Base-by-base conservation (phyloP, 148 eudicot genomes). In the Amaranthus palmeri region DNA sequence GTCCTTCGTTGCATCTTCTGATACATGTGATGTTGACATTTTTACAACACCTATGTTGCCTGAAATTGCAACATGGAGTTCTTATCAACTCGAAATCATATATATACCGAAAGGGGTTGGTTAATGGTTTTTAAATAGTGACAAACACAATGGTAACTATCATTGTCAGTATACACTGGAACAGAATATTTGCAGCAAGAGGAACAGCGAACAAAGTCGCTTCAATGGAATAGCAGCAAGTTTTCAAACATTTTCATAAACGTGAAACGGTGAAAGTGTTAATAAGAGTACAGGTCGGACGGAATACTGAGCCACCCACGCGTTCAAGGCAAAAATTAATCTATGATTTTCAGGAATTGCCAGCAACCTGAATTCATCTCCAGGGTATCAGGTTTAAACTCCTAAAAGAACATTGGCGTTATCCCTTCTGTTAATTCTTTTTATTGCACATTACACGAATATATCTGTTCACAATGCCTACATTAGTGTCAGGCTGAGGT, bases 11-110 rank as follows among this genome's bases (percentile, higher is more conserved):
- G 36, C 9, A 5, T 36, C 8, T 17, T 67, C 58, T 49, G 25
- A 46, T 43, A 58, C 51, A 43, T 61, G 67, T 18, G 51, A 14
- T 43, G 11, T 6, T 63, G 52, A 3, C 11, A 17, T 63, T 7
- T 45, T n/a, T 61, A 13, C 15, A 36, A 47, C 12, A 46, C 7
- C 36, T 46, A 65, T 65, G 52, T n/a, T 11, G 47, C 55, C 71
- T 41, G 66, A 74, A 58, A 13, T 7, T 40, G 72, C 72, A 42
- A 15, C 58, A 67, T 4, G 8, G 4, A 48, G 46, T 10, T 74
- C 11, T 74, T 42, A 67, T 41, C 50, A 17, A 56, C n/a, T 48
- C 66, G 36, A 55, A 42, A 57, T n/a, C n/a, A n/a, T n/a, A n/a
- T n/a, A n/a, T n/a, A n/a, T n/a, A n/a, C n/a, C n/a, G 36, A 55